These are phyloP conservation scores for Bassia scoparia DNA, from an alignment of 148 eudicot species.

Conservation along the genomic window DNA sequence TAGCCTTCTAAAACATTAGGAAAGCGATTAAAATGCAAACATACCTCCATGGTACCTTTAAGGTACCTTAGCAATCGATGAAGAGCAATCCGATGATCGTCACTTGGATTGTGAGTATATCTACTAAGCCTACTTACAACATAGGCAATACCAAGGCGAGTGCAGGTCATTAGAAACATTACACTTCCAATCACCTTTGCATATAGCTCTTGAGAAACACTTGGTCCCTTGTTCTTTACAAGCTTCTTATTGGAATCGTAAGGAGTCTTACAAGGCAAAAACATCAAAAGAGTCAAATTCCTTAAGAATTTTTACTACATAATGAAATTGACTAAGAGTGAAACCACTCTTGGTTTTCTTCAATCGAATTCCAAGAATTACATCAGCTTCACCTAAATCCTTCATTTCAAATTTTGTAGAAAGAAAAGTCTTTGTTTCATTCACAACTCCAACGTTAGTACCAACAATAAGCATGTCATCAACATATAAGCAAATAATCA, in stretches of 20 bases:
- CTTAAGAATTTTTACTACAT: not conserved
- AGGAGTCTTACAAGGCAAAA: not conserved
- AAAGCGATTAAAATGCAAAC: not conserved
- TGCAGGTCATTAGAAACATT: conserved; percentile 1
- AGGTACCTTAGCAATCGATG: not conserved
- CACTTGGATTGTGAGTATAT: not conserved
- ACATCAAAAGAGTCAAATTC: not conserved
- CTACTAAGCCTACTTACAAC: not conserved
- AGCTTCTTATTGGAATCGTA: too few relatives aligned
- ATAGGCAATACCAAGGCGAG: not conserved
- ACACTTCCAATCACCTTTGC: too few relatives aligned
- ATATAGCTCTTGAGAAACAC: too few relatives aligned
- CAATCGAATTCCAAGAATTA: too few relatives aligned
- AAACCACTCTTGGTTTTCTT: not conserved
- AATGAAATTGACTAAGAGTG: not conserved
- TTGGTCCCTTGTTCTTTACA: too few relatives aligned
- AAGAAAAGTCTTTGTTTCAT: too few relatives aligned
- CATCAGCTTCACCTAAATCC: too few relatives aligned
- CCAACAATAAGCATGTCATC: too few relatives aligned
- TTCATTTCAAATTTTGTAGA: too few relatives aligned
- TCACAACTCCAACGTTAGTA: too few relatives aligned
- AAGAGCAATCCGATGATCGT: not conserved
- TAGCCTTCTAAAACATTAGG: conserved; percentile 4
- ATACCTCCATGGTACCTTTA: too few relatives aligned
- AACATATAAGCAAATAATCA: too few relatives aligned